phyloP scores from a whole-genome alignment of 2,329 filamentous ascomycete species.

The Cercospora canescens region DNA sequence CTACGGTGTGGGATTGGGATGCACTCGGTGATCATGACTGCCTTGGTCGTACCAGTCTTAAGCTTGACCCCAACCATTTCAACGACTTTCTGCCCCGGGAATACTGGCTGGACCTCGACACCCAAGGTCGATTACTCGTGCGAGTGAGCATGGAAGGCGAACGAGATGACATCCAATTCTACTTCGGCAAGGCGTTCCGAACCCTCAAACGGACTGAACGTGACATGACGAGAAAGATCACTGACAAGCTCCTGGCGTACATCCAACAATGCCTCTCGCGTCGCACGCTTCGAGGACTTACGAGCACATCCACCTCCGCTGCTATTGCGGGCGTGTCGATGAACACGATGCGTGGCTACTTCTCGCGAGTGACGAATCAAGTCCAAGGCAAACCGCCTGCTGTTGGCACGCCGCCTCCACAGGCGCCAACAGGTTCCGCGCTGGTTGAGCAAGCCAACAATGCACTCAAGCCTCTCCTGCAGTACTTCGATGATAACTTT shows the following conservation, averaged over 20 bases:
- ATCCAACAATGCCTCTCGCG: constrained; percentile 87
- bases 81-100: constrained; percentile 93
- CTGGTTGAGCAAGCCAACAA: constrained; percentile 75
- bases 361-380: constrained; percentile 41
- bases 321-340: constrained; percentile 60
- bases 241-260: constrained; percentile 94
- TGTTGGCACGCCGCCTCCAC: constrained; percentile 19
- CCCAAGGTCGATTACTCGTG: constrained; percentile 84
- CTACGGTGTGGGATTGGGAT: constrained; percentile 98
- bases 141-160: constrained; percentile 98
- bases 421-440: constrained; percentile 36
- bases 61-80: constrained; percentile 97
- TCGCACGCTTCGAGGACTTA: constrained; percentile 72
- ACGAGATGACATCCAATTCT: constrained; percentile 96
- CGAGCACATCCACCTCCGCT: constrained; percentile 49
- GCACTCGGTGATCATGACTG: constrained; percentile 97
- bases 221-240: constrained; percentile 97
- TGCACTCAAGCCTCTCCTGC: constrained; percentile 80
- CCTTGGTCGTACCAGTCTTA: constrained; percentile 92
- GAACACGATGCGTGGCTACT: constrained; percentile 67
- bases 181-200: constrained; percentile 95
- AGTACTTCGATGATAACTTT: constrained; percentile 98
- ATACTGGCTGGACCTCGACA: constrained; percentile 97
- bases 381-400: constrained; percentile 39
- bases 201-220: constrained; percentile 92